A percentile compares a stretch with the other conserved stretches of the same genome.
Conservation (phyloP, 75 land plant genomes). For the Pseudotsuga menziesii region DNA sequence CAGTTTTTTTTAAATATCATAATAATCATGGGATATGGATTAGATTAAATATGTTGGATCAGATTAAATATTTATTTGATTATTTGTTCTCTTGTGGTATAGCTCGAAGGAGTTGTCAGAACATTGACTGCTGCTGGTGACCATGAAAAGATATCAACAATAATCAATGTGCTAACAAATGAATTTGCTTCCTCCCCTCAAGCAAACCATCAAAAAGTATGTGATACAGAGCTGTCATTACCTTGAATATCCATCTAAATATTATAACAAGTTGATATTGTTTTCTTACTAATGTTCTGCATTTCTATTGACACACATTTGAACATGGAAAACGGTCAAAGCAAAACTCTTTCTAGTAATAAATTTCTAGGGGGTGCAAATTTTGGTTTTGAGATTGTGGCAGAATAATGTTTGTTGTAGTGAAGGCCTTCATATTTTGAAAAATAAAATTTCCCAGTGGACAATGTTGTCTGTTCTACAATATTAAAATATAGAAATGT, state of each 20-base stretch:
- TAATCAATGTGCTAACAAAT: constrained; percentile 59
- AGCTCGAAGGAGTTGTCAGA: constrained; percentile 93
- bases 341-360: neutral
- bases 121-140: constrained; percentile 58
- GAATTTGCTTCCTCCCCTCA: constrained; percentile 84
- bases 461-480: neutral
- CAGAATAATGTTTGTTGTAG: too few species aligned
- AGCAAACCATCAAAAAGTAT: constrained; percentile 92
- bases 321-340: too few species aligned
- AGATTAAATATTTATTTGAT: too few species aligned
- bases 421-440: neutral
- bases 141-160: constrained; percentile 80
- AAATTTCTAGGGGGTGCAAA: neutral
- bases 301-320: neutral
- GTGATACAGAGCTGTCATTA: neutral
- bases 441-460: neutral
- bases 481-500: neutral
- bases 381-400: neutral
- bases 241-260: neutral
- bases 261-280: neutral
- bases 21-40: too few species aligned
- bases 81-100: neutral
- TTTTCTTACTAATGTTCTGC: neutral
- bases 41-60: too few species aligned
- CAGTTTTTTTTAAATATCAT: too few species aligned